These are phyloP conservation scores for Alternaria gansuensis DNA, from an alignment of 2,329 filamentous ascomycete genomes.

Conservation along the genomic window DNA sequence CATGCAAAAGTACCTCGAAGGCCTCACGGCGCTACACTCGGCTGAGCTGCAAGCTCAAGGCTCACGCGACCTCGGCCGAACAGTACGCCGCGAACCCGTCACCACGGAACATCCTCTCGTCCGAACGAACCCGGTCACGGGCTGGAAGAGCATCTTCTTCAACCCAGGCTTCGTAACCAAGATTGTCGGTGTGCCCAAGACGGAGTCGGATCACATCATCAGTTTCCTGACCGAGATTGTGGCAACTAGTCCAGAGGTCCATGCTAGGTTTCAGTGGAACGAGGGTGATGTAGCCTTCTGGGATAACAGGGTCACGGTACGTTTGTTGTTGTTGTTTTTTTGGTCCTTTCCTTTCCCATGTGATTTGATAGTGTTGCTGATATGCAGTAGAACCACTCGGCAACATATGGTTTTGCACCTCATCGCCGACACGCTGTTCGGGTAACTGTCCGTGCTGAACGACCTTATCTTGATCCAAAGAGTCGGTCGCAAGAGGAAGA, in stretches of 20 bases:
- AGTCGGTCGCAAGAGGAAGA: conserved; percentile 66
- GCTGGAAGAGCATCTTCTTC: conserved; percentile 69
- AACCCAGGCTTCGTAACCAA: conserved; percentile 67
- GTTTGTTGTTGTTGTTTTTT: neutral
- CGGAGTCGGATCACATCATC: conserved; percentile 64
- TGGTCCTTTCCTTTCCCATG: neutral
- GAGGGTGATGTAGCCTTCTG: conserved; percentile 73
- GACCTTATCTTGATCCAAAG: conserved; percentile 55
- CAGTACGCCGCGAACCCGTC: conserved; percentile 63
- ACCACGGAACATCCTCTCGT: conserved; percentile 66
- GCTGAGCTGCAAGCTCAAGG: conserved; percentile 64
- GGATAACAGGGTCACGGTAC: conserved; percentile 68
- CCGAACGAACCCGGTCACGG: conserved; percentile 68
- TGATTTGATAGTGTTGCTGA: conserved; percentile 12
- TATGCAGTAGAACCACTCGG: conserved; percentile 59
- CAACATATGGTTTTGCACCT: conserved; percentile 65
- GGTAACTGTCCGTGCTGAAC: conserved; percentile 59
- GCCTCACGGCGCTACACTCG: conserved; percentile 65
- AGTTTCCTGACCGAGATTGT: conserved; percentile 64
- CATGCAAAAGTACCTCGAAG: conserved; percentile 68
- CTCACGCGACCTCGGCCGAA: conserved; percentile 60
- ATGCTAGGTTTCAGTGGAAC: conserved; percentile 72
- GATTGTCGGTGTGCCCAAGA: conserved; percentile 67
- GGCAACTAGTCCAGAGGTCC: conserved; percentile 70
- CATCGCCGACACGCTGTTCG: conserved; percentile 65